Evolutionary conservation across 208 protist genomes (phyloP).

Genomic region (Trypanosoma grayi): DNA sequence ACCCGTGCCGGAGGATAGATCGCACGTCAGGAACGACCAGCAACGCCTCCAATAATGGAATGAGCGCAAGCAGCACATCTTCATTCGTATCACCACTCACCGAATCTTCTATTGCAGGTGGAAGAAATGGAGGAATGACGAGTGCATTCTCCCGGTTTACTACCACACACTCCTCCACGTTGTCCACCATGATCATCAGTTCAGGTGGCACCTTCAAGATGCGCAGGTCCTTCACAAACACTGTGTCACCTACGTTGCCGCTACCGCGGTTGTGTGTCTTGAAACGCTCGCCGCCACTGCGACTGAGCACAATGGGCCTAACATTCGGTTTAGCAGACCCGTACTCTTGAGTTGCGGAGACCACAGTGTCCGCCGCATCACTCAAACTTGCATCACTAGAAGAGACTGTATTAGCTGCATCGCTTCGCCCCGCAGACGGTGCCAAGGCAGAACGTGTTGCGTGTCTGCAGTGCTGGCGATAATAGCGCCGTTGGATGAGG

Average conservation of each 20-base stretch:
- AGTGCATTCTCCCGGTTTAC: slow-evolving; percentile 81
- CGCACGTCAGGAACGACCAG: slow-evolving; percentile 81
- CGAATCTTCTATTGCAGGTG: slow-evolving; percentile 27
- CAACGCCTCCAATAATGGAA: slow-evolving; percentile 74
- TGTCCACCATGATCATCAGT: slow-evolving; percentile 87
- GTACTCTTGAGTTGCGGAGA: background rate
- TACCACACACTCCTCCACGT: slow-evolving; percentile 74
- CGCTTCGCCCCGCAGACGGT: background rate
- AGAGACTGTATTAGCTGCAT: background rate
- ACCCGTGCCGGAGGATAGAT: slow-evolving; percentile 68
- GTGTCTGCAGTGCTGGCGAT: slow-evolving; percentile 75
- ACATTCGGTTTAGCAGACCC: too few species aligned
- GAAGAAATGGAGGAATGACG: slow-evolving; percentile 76
- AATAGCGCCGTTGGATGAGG: slow-evolving; percentile 64
- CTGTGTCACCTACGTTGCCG: slow-evolving; percentile 8
- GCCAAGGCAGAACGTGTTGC: slow-evolving; percentile 46
- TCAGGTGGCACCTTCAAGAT: slow-evolving; percentile 79
- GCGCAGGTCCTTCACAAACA: slow-evolving; percentile 83
- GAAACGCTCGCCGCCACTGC: too few species aligned
- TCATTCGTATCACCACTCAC: slow-evolving; percentile 32
- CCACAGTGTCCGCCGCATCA: background rate
- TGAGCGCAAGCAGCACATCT: slow-evolving; percentile 68
- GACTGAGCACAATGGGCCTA: too few species aligned
- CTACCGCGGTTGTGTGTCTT: background rate
- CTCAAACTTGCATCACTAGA: background rate